A percentile compares a stretch with the other conserved stretches of the same genome.
phyloP scores from a whole-genome alignment of 768 basidiomycete species.

The Phylloporus rhodoxanthus region DNA sequence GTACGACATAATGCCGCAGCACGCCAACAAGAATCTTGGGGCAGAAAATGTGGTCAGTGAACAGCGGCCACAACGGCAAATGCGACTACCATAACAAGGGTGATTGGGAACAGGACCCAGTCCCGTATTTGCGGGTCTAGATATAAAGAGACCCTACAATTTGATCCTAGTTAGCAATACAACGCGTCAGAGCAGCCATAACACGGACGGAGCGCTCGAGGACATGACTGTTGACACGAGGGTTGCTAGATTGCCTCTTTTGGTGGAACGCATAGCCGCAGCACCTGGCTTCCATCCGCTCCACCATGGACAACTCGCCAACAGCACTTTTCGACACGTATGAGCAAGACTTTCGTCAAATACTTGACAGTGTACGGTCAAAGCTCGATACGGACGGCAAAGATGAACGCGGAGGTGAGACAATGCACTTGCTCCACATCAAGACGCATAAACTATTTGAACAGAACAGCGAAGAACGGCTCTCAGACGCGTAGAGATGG shows the following conservation, averaged over 20 bases:
- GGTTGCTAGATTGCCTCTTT: conserved; percentile 21
- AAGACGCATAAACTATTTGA: conserved; percentile 1
- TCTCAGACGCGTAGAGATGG: conserved; percentile 83
- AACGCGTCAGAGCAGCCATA: conserved; percentile 2
- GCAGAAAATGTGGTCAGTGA: conserved; percentile 3
- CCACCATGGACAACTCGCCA: conserved; percentile 72
- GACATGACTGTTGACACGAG: conserved; percentile 33
- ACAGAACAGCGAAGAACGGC: conserved; percentile 78
- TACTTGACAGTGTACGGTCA: conserved; percentile 65
- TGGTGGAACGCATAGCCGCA: conserved; percentile 16
- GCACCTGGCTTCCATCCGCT: conserved; percentile 5
- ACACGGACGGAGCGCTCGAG: conserved; percentile 22
- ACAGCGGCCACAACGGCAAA: neutral
- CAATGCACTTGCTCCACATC: neutral
- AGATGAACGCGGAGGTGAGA: conserved; percentile 64
- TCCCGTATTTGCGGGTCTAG: conserved; percentile 95
- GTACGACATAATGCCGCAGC: conserved; percentile 85
- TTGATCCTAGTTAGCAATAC: conserved; percentile 7
- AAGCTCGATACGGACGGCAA: conserved; percentile 72
- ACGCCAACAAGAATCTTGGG: conserved; percentile 85
- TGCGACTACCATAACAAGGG: conserved; percentile 82
- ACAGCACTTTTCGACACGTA: conserved; percentile 87
- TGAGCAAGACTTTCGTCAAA: conserved; percentile 85
- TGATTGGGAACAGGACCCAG: conserved; percentile 94
- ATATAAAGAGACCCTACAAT: conserved; percentile 48